Evolutionary conservation across 2,329 filamentous ascomycete species (phyloP).

Genomic region (Penicillium vulpinum): DNA sequence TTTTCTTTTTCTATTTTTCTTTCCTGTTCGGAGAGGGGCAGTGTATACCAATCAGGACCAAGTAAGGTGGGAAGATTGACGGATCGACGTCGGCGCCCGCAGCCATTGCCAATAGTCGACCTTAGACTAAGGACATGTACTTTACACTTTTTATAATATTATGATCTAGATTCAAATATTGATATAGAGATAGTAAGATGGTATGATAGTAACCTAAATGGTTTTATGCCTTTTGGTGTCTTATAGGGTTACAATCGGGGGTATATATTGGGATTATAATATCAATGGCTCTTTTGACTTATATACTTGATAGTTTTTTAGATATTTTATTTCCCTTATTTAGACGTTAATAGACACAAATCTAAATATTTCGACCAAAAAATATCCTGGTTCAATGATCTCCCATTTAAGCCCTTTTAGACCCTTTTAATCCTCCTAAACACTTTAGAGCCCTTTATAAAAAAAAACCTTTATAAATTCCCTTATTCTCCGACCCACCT

Average conservation of each 20-base stretch:
- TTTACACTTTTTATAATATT: neutral
- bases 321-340: neutral
- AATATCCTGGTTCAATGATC: neutral
- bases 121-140: constrained; percentile 23
- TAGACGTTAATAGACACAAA: neutral
- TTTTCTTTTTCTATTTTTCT: neutral
- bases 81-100: constrained; percentile 40
- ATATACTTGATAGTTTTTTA: neutral
- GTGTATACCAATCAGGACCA: constrained; percentile 31
- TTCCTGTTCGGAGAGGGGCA: neutral
- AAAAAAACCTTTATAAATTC: neutral
- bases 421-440: neutral
- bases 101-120: constrained; percentile 40
- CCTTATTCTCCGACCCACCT: constrained; percentile 23
- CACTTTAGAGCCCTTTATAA: neutral
- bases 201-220: neutral
- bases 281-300: neutral
- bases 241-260: neutral
- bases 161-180: neutral
- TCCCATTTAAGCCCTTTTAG: no score
- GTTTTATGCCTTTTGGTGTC: no score
- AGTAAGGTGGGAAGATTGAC: constrained; percentile 34
- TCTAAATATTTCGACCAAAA: neutral
- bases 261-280: neutral
- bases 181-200: neutral